Percentiles rank a stretch among this genome's conserved stretches.
These are phyloP conservation scores for Ogataea ramenticola DNA, from an alignment of 805 yeast species.

Conservation along the genomic window DNA sequence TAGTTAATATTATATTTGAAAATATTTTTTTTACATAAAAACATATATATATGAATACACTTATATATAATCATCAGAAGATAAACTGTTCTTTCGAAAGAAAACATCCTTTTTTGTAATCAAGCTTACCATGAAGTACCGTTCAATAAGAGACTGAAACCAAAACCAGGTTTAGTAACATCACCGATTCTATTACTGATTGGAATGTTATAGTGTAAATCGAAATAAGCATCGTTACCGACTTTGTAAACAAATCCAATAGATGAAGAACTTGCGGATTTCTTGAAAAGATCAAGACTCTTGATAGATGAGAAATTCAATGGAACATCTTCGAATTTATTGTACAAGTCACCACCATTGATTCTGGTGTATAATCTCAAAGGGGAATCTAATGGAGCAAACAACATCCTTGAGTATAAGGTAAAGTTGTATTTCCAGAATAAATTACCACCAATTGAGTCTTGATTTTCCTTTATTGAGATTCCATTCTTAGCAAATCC, in stretches of 20 bases:
- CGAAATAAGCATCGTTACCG: slow-evolving; percentile 56
- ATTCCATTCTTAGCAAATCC: slow-evolving; percentile 63
- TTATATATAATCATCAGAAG: too few species aligned
- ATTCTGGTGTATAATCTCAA: slow-evolving; percentile 13
- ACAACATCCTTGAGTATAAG: slow-evolving; percentile 55
- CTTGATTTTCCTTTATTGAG: slow-evolving; percentile 41
- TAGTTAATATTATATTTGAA: background rate
- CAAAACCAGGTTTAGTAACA: slow-evolving; percentile 50
- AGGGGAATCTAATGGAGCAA: slow-evolving; percentile 34
- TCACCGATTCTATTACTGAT: slow-evolving; percentile 44
- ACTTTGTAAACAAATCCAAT: background rate
- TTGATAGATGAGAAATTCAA: background rate
- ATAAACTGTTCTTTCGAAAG: background rate
- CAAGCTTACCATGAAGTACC: background rate
- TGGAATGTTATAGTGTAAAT: slow-evolving; percentile 59
- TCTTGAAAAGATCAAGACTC: slow-evolving; percentile 14
- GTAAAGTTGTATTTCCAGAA: slow-evolving; percentile 13
- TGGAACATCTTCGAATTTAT: slow-evolving; percentile 10
- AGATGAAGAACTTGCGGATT: slow-evolving; percentile 45
- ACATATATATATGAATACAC: background rate
- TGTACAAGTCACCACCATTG: slow-evolving; percentile 55
- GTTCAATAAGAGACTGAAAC: slow-evolving; percentile 20
- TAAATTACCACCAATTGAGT: slow-evolving; percentile 65
- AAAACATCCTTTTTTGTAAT: background rate
- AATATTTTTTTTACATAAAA: background rate